Percentiles rank a stretch among this genome's conserved stretches.
These are phyloP conservation scores for Solanum dulcamara DNA, from an alignment of 257 asterid genomes.

Conservation along the genomic window DNA sequence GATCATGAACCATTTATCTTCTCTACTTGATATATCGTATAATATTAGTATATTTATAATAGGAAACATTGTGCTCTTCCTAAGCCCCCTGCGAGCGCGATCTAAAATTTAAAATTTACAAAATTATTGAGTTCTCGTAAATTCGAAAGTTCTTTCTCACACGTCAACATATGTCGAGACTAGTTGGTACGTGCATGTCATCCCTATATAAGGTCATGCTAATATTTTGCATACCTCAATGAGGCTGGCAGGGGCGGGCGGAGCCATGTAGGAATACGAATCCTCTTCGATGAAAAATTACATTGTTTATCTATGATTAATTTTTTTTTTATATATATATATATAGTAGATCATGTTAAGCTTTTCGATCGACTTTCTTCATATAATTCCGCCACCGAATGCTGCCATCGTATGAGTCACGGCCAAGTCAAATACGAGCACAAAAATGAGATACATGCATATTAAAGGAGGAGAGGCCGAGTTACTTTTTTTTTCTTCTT, in stretches of 20 bases:
- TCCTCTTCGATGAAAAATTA: not conserved
- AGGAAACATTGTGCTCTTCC: not conserved
- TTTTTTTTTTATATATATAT: not conserved
- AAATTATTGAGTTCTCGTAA: not conserved
- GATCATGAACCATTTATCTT: not conserved
- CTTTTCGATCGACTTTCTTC: not conserved
- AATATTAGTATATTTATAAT: not conserved
- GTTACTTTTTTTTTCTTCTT: not conserved
- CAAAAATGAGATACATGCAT: not conserved
- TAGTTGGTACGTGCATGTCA: not conserved
- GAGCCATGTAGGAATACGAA: not conserved
- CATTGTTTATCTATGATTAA: not conserved
- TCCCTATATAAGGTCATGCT: not conserved
- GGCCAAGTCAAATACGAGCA: not conserved
- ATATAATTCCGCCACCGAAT: not conserved
- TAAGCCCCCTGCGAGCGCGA: rapidly evolving
- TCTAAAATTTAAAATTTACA: not conserved
- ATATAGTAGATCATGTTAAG: too few species aligned
- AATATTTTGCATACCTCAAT: not conserved
- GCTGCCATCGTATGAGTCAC: not conserved
- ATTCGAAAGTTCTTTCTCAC: too few species aligned
- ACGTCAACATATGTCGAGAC: not conserved
- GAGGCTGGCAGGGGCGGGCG: not conserved
- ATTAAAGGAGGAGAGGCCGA: not conserved
- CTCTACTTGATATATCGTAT: not conserved